Conservation (phyloP, 164 flowering plant species). For the Amborella trichopoda region DNA sequence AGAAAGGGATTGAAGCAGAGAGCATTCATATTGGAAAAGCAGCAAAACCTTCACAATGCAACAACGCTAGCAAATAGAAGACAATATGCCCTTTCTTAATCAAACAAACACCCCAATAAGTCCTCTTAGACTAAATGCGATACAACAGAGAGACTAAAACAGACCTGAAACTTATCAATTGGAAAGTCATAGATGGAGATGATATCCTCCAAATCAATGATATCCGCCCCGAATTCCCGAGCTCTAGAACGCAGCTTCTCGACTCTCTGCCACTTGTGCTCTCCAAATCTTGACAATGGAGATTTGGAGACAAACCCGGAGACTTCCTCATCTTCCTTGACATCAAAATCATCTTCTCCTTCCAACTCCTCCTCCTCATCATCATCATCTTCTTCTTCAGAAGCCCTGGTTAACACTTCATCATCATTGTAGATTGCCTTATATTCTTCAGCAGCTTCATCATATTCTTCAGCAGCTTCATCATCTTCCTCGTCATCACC, state of each 20-base stretch:
- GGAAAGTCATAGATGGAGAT: slow-evolving; percentile 68
- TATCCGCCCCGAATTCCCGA: slow-evolving; percentile 55
- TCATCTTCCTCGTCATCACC: slow-evolving; percentile 31
- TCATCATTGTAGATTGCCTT: slow-evolving; percentile 26
- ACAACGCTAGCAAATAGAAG: background rate
- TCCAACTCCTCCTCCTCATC: slow-evolving; percentile 3
- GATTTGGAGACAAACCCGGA: background rate
- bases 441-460: slow-evolving; percentile 14
- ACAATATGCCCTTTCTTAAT: no score
- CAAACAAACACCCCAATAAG: no score
- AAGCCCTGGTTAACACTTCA: slow-evolving; percentile 22
- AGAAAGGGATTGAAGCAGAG: no score
- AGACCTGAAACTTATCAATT: slow-evolving; percentile 87
- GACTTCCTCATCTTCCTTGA: slow-evolving; percentile 16
- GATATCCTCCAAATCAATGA: slow-evolving; percentile 64
- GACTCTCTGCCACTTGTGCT: slow-evolving; percentile 61
- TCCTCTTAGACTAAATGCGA: background rate
- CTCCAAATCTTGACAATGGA: slow-evolving; percentile 18
- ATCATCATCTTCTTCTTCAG: slow-evolving; percentile 16
- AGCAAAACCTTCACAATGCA: no score
- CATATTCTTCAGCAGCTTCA: slow-evolving; percentile 40
- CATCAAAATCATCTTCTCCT: slow-evolving; percentile 5
- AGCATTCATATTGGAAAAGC: no score
- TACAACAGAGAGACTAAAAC: background rate
- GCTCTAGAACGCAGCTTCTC: slow-evolving; percentile 54